Conservation (phyloP, 164 flowering plant genomes). For the Berberis vulgaris region DNA sequence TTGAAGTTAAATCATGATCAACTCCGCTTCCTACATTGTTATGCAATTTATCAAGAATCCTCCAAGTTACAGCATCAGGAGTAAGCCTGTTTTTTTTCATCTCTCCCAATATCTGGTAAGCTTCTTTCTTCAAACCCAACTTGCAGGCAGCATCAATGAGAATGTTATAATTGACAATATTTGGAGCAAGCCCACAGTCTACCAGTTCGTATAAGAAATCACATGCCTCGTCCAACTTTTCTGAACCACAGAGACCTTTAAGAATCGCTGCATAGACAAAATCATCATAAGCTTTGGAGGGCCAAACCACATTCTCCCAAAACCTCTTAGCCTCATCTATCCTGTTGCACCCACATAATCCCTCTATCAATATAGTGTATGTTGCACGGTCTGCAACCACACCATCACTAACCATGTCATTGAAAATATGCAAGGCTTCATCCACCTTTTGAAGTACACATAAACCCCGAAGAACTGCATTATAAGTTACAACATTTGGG, state of each 20-base stretch:
- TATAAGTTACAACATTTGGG: conserved; percentile 66
- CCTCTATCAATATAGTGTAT: conserved; percentile 55
- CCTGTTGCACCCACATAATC: conserved; percentile 35
- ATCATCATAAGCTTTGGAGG: conserved; percentile 69
- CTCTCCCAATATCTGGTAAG: conserved; percentile 68
- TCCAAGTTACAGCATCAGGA: conserved; percentile 92
- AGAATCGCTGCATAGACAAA: conserved; percentile 79
- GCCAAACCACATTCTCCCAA: conserved; percentile 85
- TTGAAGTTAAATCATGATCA: conserved; percentile 2
- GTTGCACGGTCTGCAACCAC: conserved; percentile 51
- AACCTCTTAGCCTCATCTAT: conserved; percentile 72
- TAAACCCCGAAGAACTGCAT: conserved; percentile 65
- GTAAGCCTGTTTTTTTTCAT: conserved; percentile 69
- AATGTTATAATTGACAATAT: conserved; percentile 65
- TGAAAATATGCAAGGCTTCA: conserved; percentile 46
- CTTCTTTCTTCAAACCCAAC: conserved; percentile 62
- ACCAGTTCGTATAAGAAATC: conserved; percentile 79
- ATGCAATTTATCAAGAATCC: conserved; percentile 74
- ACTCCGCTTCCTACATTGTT: conserved; percentile 11
- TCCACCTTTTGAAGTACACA: conserved; percentile 32
- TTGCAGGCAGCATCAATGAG: conserved; percentile 63
- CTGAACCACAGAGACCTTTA: conserved; percentile 70
- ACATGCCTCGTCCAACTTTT: conserved; percentile 57
- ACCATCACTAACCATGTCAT: conserved; percentile 28
- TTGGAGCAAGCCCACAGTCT: conserved; percentile 62